These are phyloP conservation scores for Spathaspora jeffriesii DNA, from an alignment of 1,139 yeast genomes.

Conservation along the genomic window DNA sequence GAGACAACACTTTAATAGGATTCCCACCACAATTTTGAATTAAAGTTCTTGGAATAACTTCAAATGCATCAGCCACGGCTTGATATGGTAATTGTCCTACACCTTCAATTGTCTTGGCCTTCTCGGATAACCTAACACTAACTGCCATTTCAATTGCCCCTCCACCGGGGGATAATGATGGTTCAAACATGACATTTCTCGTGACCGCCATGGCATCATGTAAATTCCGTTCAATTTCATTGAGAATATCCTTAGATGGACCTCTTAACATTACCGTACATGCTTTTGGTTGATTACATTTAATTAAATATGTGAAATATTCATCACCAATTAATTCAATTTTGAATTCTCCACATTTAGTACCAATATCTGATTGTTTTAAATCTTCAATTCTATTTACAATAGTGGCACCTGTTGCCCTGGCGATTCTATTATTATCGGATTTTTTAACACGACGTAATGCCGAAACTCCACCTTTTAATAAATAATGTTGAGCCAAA, in stretches of 20 bases:
- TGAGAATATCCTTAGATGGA: slow-evolving; percentile 94
- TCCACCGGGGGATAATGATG: slow-evolving; percentile 96
- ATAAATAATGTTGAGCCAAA: slow-evolving; percentile 93
- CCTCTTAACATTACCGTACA: slow-evolving; percentile 94
- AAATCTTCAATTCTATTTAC: slow-evolving; percentile 95
- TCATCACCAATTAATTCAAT: slow-evolving; percentile 98
- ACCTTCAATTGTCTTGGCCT: slow-evolving; percentile 92
- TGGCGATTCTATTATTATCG: slow-evolving; percentile 94
- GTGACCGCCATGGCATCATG: slow-evolving; percentile 99
- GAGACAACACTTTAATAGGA: slow-evolving; percentile 86
- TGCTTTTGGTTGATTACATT: slow-evolving; percentile 87
- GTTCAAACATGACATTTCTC: slow-evolving; percentile 93
- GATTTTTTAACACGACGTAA: slow-evolving; percentile 95
- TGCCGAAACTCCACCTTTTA: slow-evolving; percentile 92
- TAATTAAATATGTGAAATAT: slow-evolving; percentile 82
- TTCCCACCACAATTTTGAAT: slow-evolving; percentile 98
- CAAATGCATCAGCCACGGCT: slow-evolving; percentile 98
- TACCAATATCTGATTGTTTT: slow-evolving; percentile 88
- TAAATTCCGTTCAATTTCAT: slow-evolving; percentile 92
- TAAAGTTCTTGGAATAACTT: slow-evolving; percentile 95
- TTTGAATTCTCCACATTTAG: slow-evolving; percentile 85
- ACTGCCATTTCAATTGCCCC: slow-evolving; percentile 99
- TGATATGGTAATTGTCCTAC: slow-evolving; percentile 98
- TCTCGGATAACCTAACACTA: slow-evolving; percentile 82
- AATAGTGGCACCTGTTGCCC: slow-evolving; percentile 97